Evolutionary conservation across 2,329 filamentous ascomycete species (phyloP).

Genomic region (Myriosclerotinia curreyana): DNA sequence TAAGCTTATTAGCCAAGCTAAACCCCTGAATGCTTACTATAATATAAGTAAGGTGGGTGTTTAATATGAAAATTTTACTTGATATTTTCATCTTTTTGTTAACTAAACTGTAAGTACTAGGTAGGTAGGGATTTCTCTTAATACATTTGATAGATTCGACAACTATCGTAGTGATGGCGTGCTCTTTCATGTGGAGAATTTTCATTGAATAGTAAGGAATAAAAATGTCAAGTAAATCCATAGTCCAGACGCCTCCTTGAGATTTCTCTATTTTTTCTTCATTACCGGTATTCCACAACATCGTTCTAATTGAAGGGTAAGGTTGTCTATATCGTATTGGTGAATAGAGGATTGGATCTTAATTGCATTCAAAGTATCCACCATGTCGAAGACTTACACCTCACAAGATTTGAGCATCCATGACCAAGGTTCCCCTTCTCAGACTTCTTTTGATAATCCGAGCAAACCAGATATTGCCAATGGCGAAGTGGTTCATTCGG

Average conservation of each 20-base stretch:
- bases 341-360: constrained; percentile 18
- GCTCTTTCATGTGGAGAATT: constrained; percentile 9
- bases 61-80: constrained; percentile 19
- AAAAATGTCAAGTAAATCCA: constrained; percentile 14
- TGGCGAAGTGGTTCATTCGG: constrained; percentile 18
- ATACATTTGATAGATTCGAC: constrained; percentile 9
- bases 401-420: constrained; percentile 10
- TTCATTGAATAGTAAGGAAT: constrained; percentile 9
- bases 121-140: constrained; percentile 5
- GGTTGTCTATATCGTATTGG: constrained; percentile 12
- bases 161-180: constrained; percentile 13
- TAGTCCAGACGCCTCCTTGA: not conserved
- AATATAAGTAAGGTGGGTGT: too few relatives aligned
- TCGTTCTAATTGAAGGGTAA: not conserved
- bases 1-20: constrained; percentile 3
- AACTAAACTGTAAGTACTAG: not conserved
- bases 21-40: constrained; percentile 15
- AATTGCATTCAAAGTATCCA: constrained; percentile 19
- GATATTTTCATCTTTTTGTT: constrained; percentile 11
- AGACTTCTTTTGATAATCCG: not conserved
- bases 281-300: not conserved
- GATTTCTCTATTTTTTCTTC: not conserved
- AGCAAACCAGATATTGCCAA: constrained; percentile 16
- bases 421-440: not conserved
- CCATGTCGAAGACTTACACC: constrained; percentile 14